Percentiles rank a stretch among this genome's conserved stretches.
Evolutionary conservation across 768 basidiomycete genomes (phyloP).

Genomic region (Tylopilus vinaceipallidus): DNA sequence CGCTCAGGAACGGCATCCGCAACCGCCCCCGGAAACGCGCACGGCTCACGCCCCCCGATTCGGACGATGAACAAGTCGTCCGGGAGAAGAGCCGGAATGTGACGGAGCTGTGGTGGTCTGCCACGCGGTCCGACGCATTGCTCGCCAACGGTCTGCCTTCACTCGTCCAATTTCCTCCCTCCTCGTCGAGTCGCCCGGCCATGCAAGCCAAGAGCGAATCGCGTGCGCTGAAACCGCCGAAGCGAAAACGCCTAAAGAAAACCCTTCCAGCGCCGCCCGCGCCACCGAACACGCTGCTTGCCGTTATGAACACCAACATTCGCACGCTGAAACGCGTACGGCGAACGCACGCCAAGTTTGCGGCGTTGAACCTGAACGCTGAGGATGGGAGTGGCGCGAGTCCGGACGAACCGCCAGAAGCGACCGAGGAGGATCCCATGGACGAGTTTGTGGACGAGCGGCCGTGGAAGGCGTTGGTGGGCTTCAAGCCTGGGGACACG

Average conservation of each 20-base stretch:
- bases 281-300: constrained; percentile 51
- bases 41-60: constrained; percentile 44
- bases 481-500: constrained; percentile 10
- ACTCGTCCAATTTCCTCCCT: constrained; percentile 37
- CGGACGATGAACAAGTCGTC: constrained; percentile 29
- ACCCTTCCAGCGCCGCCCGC: constrained; percentile 13
- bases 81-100: constrained; percentile 40
- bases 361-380: constrained; percentile 45
- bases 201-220: constrained; percentile 23
- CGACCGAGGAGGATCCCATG: constrained; percentile 28
- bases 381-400: constrained; percentile 36
- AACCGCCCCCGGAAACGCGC: constrained; percentile 61
- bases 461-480: constrained; percentile 47
- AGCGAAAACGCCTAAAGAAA: constrained; percentile 28
- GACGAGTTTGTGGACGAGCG: constrained; percentile 51
- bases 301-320: constrained; percentile 74
- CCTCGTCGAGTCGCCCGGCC: constrained; percentile 9
- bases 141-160: constrained; percentile 63
- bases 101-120: constrained; percentile 73
- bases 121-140: constrained; percentile 58
- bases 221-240: constrained; percentile 6
- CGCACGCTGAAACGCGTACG: constrained; percentile 71
- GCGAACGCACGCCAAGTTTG: constrained; percentile 69
- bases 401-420: constrained; percentile 35
- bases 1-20: constrained; percentile 22